Base-by-base conservation (phyloP, 139 green algal genomes). In the Auxenochlorella pyrenoidosa region DNA sequence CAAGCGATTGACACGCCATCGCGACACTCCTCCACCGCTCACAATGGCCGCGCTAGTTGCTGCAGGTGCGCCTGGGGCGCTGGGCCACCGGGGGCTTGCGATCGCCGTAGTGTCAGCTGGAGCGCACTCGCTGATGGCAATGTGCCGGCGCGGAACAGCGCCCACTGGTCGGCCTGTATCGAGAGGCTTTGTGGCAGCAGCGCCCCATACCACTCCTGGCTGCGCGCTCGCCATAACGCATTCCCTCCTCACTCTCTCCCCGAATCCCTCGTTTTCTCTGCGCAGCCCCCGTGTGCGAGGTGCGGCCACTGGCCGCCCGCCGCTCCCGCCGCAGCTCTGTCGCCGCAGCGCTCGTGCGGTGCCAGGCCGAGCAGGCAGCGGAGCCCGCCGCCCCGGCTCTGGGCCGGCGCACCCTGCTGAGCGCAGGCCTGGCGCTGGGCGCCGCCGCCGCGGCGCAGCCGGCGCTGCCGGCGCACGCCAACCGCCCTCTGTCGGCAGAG, bases 401-500 rank as follows among this genome's bases (percentile, higher is more conserved):
- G 41, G 68, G 77, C 19, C 83, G 88, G 28, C 77, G 88, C 60
- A 41, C 24, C 19, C 24, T 91, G 63, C 84, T 91, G 38, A 22
- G 66, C 68, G 79, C 83, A 5, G 88, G 83, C 59, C 58, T 90
- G 38, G 58, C 84, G 5, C 82, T 90, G 54, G 26, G 75, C n/a
- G 84, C 73, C 8, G 84, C 84, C 2, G 41, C 60, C 1, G 71
- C 80, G 22, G 38, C 80, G 41, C 86, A 90, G 86, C 88, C 78
- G 34, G 34, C 76, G 18, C 70, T 85, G 76, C 89, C 89, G 40
- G 89, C 89, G 15, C 75, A 91, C 41, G 87, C 89, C 59, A 94
- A 95, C 89, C 92, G 90, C 34, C 80, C 92, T 4, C 54, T 96
- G 28, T 96, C 94, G 1, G 59, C 70, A 1, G 94, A 96, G 41